Conservation (phyloP, 768 basidiomycete genomes). For the Pleurotus platypus region DNA sequence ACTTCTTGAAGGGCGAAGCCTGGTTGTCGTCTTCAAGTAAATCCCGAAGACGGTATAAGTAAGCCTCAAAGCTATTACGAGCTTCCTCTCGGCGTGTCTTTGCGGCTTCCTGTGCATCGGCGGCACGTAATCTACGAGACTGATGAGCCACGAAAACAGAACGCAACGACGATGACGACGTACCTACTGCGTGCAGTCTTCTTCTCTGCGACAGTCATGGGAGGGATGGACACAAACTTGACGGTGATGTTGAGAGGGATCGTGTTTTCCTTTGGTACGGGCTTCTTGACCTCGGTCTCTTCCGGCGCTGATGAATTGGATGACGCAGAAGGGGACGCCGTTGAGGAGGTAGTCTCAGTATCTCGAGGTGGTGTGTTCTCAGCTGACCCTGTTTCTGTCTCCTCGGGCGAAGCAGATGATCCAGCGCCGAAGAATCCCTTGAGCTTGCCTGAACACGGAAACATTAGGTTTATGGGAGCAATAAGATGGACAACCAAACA, state of each 20-base stretch:
- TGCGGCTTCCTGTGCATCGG: conserved; percentile 74
- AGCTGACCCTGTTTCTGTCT: conserved; percentile 34
- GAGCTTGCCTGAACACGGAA: conserved; percentile 59
- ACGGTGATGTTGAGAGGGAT: conserved; percentile 64
- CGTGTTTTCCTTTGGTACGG: conserved; percentile 51
- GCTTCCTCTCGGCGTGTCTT: conserved; percentile 86
- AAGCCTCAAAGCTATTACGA: conserved; percentile 85
- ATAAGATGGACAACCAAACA: conserved; percentile 13
- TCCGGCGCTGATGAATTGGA: conserved; percentile 33
- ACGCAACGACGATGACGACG: conserved; percentile 18
- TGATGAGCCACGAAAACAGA: neutral
- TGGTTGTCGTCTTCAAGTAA: conserved; percentile 64
- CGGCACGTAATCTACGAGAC: conserved; percentile 60
- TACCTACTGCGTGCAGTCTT: conserved; percentile 69
- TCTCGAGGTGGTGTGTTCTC: conserved; percentile 42
- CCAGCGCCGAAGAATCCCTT: conserved; percentile 82
- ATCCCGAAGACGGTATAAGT: conserved; percentile 88
- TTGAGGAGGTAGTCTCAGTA: conserved; percentile 26
- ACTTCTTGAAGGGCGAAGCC: conserved; percentile 79
- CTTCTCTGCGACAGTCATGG: conserved; percentile 79
- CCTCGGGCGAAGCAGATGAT: conserved; percentile 36
- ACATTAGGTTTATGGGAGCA: conserved; percentile 9
- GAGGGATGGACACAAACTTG: conserved; percentile 63
- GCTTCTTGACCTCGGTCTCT: conserved; percentile 30
- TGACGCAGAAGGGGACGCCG: conserved; percentile 20